These are phyloP conservation scores for Thyridium curvatum DNA, from an alignment of 2,329 filamentous ascomycete species.

Conservation along the genomic window DNA sequence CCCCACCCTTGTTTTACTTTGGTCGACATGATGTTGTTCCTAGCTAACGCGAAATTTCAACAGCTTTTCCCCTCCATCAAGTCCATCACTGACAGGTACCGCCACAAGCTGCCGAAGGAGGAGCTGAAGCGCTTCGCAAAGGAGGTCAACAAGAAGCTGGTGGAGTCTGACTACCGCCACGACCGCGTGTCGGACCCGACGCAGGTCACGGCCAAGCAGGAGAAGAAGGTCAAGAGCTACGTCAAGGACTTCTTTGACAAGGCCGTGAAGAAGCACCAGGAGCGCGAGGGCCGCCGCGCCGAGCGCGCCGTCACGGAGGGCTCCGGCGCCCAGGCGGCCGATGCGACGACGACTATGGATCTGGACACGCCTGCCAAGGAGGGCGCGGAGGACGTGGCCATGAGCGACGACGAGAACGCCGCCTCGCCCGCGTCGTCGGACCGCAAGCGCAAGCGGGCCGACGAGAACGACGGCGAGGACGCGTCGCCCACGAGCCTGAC, in stretches of 20 bases:
- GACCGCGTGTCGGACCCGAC: constrained; percentile 79
- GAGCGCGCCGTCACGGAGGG: constrained; percentile 25
- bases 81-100: constrained; percentile 80
- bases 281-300: constrained; percentile 59
- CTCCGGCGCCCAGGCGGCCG: constrained; percentile 10
- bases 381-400: constrained; percentile 28
- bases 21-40: neutral
- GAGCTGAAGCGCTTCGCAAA: constrained; percentile 57
- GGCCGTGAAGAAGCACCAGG: constrained; percentile 68
- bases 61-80: constrained; percentile 82
- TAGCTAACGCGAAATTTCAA: constrained; percentile 1
- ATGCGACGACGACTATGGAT: constrained; percentile 1
- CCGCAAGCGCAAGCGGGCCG: constrained; percentile 60
- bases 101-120: constrained; percentile 79
- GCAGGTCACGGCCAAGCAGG: constrained; percentile 66
- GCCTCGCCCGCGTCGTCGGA: constrained; percentile 41
- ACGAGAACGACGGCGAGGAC: constrained; percentile 26
- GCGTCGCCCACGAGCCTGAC: constrained; percentile 33
- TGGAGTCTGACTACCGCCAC: constrained; percentile 87
- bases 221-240: constrained; percentile 75
- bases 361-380: constrained; percentile 16
- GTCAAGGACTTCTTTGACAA: constrained; percentile 84
- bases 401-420: constrained; percentile 37
- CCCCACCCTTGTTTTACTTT: neutral
- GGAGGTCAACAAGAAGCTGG: constrained; percentile 78